These are phyloP conservation scores for Rubia balearica DNA, from an alignment of 305 asterid species.

Conservation along the genomic window DNA sequence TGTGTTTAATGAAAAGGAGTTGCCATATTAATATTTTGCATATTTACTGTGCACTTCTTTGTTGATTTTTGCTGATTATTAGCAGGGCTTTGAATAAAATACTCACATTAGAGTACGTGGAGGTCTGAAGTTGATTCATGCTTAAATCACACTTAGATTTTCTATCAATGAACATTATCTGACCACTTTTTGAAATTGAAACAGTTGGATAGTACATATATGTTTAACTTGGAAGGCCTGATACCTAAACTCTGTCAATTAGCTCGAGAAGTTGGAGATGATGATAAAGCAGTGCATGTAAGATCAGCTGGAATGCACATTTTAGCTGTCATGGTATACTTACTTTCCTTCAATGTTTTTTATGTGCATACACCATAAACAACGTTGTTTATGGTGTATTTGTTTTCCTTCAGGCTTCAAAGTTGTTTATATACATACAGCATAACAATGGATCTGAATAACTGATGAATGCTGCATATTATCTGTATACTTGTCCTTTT, in stretches of 20 bases:
- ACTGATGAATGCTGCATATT: background rate
- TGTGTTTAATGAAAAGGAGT: background rate
- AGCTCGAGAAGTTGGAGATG: slow-evolving; percentile 45
- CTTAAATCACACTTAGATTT: background rate
- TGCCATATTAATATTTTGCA: background rate
- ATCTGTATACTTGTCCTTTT: background rate
- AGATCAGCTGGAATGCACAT: slow-evolving; percentile 45
- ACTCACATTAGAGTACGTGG: background rate
- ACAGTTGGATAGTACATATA: slow-evolving; percentile 41
- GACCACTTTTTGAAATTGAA: slow-evolving; percentile 16
- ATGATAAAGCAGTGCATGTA: slow-evolving; percentile 33
- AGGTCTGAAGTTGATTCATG: background rate
- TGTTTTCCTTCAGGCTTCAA: background rate
- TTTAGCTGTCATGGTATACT: slow-evolving; percentile 38
- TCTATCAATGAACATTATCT: slow-evolving; percentile 8
- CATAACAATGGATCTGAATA: background rate
- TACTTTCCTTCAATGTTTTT: background rate
- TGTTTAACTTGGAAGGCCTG: slow-evolving; percentile 55
- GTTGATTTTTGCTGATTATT: background rate
- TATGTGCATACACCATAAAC: background rate
- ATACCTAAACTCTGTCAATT: slow-evolving; percentile 43
- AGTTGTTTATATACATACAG: background rate
- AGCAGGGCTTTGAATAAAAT: background rate
- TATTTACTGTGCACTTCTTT: background rate
- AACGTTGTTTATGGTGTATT: slow-evolving; percentile 22